These are phyloP conservation scores for Leccinum barrowsii DNA, from an alignment of 768 basidiomycete genomes.

Conservation along the genomic window DNA sequence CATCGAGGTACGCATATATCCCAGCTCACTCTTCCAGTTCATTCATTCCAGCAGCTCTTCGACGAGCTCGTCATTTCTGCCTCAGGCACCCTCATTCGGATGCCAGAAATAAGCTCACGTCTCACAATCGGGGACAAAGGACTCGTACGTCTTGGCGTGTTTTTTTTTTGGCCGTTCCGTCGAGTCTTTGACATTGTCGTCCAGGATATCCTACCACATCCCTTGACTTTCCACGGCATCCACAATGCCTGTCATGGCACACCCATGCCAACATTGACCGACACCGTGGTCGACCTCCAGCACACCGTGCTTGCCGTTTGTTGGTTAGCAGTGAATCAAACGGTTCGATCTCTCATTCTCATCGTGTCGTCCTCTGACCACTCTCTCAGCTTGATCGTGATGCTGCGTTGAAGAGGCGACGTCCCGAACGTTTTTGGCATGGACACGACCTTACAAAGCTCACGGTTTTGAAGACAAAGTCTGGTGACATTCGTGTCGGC, in stretches of 20 bases:
- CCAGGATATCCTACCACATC: constrained; percentile 66
- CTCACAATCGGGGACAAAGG: constrained; percentile 75
- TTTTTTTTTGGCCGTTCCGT: background rate
- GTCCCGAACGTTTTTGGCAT: constrained; percentile 76
- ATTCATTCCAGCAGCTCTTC: constrained; percentile 54
- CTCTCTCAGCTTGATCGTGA: constrained; percentile 52
- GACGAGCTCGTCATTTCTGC: constrained; percentile 77
- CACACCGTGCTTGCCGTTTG: constrained; percentile 78
- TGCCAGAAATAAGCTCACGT: constrained; percentile 76
- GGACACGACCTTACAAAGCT: constrained; percentile 62
- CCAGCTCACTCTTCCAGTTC: background rate
- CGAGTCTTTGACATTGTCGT: constrained; percentile 1
- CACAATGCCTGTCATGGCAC: constrained; percentile 45
- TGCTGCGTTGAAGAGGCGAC: constrained; percentile 51
- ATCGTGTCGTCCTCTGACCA: constrained; percentile 2
- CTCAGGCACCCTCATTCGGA: constrained; percentile 60
- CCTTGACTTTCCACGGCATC: constrained; percentile 43
- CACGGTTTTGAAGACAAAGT: constrained; percentile 55
- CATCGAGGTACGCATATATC: constrained; percentile 57
- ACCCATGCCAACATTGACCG: constrained; percentile 41
- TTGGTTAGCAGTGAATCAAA: constrained; percentile 88
- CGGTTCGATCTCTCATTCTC: constrained; percentile 41
- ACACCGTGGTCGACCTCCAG: constrained; percentile 67
- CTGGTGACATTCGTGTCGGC: constrained; percentile 70
- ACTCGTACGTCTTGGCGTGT: constrained; percentile 42